These are phyloP conservation scores for Mycena rosella DNA, from an alignment of 768 basidiomycete genomes.

Conservation along the genomic window DNA sequence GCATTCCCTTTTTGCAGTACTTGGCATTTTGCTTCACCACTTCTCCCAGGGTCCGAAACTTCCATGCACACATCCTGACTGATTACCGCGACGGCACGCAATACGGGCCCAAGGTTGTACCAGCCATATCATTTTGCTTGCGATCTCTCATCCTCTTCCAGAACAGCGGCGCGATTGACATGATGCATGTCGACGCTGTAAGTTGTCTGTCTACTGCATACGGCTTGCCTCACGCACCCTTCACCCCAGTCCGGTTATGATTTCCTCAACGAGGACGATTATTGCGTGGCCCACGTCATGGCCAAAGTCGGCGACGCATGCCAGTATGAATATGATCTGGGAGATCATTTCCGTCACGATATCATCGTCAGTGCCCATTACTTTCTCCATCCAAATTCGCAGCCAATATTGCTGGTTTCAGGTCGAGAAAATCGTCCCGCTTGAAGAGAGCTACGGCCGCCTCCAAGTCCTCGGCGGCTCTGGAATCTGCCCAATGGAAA, in stretches of 20 bases:
- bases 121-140: slow-evolving; percentile 19
- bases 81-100: slow-evolving; percentile 43
- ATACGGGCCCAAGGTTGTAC: slow-evolving; percentile 42
- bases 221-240: slow-evolving; percentile 16
- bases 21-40: slow-evolving; percentile 11
- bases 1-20: slow-evolving; percentile 12
- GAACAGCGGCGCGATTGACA: slow-evolving; percentile 38
- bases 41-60: slow-evolving; percentile 41
- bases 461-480: slow-evolving; percentile 41
- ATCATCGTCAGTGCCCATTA: slow-evolving; percentile 35
- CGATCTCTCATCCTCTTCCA: slow-evolving; percentile 24
- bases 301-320: slow-evolving; percentile 39
- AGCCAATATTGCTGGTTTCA: slow-evolving; percentile 15
- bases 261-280: slow-evolving; percentile 41
- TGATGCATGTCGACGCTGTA: slow-evolving; percentile 40
- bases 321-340: slow-evolving; percentile 43
- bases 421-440: slow-evolving; percentile 40
- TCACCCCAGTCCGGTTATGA: slow-evolving; percentile 39
- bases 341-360: slow-evolving; percentile 42
- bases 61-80: slow-evolving; percentile 44
- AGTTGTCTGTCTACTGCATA: slow-evolving; percentile 11
- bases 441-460: slow-evolving; percentile 40
- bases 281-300: slow-evolving; percentile 42
- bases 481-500: slow-evolving; percentile 44
- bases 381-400: slow-evolving; percentile 10